Evolutionary conservation across 495 filamentous ascomycete genomes (phyloP).

Genomic region (Pseudotulostoma volvatum): DNA sequence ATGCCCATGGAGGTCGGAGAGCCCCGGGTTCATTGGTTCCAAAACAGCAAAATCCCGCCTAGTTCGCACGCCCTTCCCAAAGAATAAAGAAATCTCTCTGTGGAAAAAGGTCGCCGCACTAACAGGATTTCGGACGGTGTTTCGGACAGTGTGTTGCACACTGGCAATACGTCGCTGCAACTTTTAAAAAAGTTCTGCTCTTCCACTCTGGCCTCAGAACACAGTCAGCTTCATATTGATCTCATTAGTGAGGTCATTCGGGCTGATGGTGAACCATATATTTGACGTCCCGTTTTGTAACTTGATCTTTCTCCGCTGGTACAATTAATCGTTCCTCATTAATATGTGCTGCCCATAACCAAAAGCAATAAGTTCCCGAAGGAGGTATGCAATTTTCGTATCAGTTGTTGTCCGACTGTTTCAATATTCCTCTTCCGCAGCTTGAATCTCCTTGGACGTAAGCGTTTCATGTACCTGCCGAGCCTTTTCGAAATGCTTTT

Average conservation of each 20-base stretch:
- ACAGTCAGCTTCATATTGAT: not conserved
- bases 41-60: too few species aligned
- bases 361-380: not conserved
- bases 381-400: not conserved
- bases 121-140: too few species aligned
- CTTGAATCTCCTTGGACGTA: not conserved
- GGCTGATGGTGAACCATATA: not conserved
- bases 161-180: too few species aligned
- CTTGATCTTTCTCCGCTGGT: not conserved
- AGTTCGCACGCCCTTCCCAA: too few species aligned
- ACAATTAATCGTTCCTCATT: not conserved
- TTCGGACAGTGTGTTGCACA: too few species aligned
- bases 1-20: too few species aligned
- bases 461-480: not conserved
- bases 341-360: not conserved
- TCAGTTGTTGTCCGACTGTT: too few species aligned
- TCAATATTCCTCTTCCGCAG: not conserved
- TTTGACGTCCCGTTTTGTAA: not conserved
- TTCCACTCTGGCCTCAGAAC: too few species aligned
- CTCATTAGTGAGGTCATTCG: not conserved
- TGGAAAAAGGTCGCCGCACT: too few species aligned
- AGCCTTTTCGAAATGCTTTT: not conserved
- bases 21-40: too few species aligned
- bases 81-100: too few species aligned
- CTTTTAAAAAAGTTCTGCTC: too few species aligned